These are phyloP conservation scores for Astrothelium subdiscretum DNA, from an alignment of 495 filamentous ascomycete species.

Conservation along the genomic window DNA sequence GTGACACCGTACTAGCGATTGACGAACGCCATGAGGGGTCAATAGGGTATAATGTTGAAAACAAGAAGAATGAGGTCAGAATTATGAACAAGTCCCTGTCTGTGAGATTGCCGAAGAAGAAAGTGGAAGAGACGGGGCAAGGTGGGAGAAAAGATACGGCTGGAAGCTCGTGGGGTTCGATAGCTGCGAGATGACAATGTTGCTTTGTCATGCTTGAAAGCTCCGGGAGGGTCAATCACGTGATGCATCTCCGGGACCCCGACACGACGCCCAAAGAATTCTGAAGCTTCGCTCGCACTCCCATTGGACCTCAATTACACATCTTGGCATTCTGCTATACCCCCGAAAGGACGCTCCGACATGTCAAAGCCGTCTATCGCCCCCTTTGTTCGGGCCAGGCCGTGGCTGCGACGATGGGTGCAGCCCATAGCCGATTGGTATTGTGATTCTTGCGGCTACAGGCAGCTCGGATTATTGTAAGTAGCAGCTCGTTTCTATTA, in stretches of 20 bases:
- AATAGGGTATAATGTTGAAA: background rate
- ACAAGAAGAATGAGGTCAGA: background rate
- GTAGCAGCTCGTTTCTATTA: slow-evolving; percentile 10
- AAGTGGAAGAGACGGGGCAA: too few species aligned
- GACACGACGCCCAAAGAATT: too few species aligned
- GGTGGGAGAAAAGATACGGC: background rate
- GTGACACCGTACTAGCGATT: slow-evolving; percentile 27
- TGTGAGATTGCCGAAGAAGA: too few species aligned
- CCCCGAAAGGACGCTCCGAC: slow-evolving; percentile 22
- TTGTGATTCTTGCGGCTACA: slow-evolving; percentile 73
- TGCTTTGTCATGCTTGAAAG: background rate
- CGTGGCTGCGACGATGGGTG: slow-evolving; percentile 70
- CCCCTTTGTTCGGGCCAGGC: slow-evolving; percentile 62
- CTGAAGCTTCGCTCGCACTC: too few species aligned
- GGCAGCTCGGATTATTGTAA: slow-evolving; percentile 84
- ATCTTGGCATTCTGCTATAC: background rate
- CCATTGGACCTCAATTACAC: background rate
- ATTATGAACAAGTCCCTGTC: slow-evolving; percentile 16
- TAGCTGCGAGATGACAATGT: background rate
- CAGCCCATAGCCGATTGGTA: slow-evolving; percentile 76
- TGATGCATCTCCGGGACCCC: background rate
- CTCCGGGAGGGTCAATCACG: background rate
- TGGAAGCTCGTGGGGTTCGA: background rate
- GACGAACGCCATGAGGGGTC: slow-evolving; percentile 21
- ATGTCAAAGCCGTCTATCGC: slow-evolving; percentile 68